Evolutionary conservation across 2,329 filamentous ascomycete species (phyloP), one percentile per base, ranked within the genome.

Genomic region (Trichoderma sp.): DNA sequence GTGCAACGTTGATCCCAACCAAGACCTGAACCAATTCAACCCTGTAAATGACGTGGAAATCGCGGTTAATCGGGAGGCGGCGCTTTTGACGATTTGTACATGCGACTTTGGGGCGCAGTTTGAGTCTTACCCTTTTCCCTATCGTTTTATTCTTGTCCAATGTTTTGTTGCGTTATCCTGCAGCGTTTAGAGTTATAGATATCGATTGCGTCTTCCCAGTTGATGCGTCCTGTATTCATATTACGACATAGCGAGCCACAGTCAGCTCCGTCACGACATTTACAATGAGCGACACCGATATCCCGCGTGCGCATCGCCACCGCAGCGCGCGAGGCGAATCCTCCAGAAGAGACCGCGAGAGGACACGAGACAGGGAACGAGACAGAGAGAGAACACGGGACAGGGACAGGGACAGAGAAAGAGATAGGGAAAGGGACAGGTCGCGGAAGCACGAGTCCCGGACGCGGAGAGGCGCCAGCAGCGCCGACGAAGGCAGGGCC

Each of bases 401-500:
- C 28, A 30, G 28, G 7, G 28, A 30, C 5, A 30, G 28, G 34
- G 34, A 39, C 10, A 39, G 34, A 10, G 34, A 39, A 1, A 39
- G 34, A 39, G 34, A 39, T 14, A 39, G 34, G 14, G 34, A 39
- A 3, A 14, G 34, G 5, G 34, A 76, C 66, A 75, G 75, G 24
- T 76, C 78, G 59, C 74, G 73, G 30, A 79, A 75, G 59, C 78
- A 74, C 43, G 74, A 71, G 60, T 75, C 78, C 7, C 71, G 73
- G 15, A 48, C 76, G 17, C 72, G 70, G 50, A 72, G 75, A n/a
- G 70, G 75, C 3, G 71, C 68, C 3, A 73, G 78, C 2, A 72
- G 71, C 6, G 72, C 76, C 0, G 78, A 79, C 26, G 77, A 76
- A 5, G 74, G 70, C n/a, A 66, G 69, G 51, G 69, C 58, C 19